Base-by-base conservation (phyloP, 2,329 filamentous ascomycete genomes). In the Penicillium sp. region DNA sequence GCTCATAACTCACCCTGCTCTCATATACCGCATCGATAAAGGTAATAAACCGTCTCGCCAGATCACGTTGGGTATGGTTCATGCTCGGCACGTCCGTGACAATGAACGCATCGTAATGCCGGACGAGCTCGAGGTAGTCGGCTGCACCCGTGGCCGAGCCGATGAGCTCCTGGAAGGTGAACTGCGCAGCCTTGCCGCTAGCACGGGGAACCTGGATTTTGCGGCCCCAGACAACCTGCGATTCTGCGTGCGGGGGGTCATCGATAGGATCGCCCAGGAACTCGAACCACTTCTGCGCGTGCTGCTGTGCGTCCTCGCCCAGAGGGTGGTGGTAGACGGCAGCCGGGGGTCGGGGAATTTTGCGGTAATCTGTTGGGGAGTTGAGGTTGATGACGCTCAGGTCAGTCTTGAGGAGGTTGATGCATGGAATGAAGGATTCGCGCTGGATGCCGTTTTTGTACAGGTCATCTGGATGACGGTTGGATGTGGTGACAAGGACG, bases 391-490 rank as follows among this genome's bases (percentile, higher is more conserved):
- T 90, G 48, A 97, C 91, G 54, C 90, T 87, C 9, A 99, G 84
- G 2, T 88, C 86, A 40, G 82, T 84, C 74, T 97, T 93, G 45
- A 99, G 86, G 4, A 99, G 87, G 62, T 93, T 89, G 71, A 99
- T 99, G 65, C 93, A 96, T 0, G 94, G 94, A 50, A 99, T 85
- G 73, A 99, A 99, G 7, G 91, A 96, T 66, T 96, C 89, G 58
- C 94, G 88, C 78, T 99, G 94, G 63, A 99, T 93, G 56, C 94
- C 94, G 73, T 99, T 99, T 76, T 94, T 96, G 82, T 99, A 99
- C 8, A 99, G 84, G 59, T 99, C 93, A 69, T 95, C 88, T 0
- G 94, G 94, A 67, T 97, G 93, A n/a, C 94, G 85, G 76, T 99
- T 99, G 8, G 91, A 96, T 0, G 94, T 99, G 7, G 94, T 97